A percentile compares a stretch with the other conserved stretches of the same genome.
phyloP scores from a whole-genome alignment of 768 basidiomycete species.

The Rubroboletus pulcherrimus region DNA sequence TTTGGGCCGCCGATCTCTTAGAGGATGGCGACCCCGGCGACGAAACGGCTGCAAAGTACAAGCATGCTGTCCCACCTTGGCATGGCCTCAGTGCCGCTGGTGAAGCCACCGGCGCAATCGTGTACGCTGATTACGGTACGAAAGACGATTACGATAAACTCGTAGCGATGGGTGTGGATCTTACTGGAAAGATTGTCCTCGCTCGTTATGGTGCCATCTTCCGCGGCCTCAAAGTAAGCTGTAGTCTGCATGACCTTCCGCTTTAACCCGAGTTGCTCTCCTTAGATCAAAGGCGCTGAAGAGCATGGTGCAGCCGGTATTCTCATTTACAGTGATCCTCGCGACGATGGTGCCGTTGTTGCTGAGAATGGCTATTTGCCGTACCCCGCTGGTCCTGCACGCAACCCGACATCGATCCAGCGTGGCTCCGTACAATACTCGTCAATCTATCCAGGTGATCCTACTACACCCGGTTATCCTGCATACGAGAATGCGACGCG shows the following conservation, averaged over 20 bases:
- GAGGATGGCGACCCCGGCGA: constrained; percentile 72
- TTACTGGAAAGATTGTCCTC: constrained; percentile 76
- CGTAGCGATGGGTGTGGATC: constrained; percentile 57
- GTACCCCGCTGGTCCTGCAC: constrained; percentile 78
- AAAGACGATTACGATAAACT: constrained; percentile 70
- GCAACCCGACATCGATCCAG: constrained; percentile 78
- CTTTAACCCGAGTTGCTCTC: constrained; percentile 5
- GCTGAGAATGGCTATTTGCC: constrained; percentile 69
- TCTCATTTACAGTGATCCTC: constrained; percentile 82
- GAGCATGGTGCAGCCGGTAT: constrained; percentile 76
- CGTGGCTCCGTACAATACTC: constrained; percentile 79
- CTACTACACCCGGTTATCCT: constrained; percentile 84
- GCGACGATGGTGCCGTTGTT: constrained; percentile 80
- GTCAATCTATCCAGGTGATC: constrained; percentile 66
- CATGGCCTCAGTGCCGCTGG: constrained; percentile 82
- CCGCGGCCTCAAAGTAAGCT: constrained; percentile 77
- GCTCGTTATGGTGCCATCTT: constrained; percentile 73
- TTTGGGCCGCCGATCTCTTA: constrained; percentile 70
- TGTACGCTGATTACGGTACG: constrained; percentile 80
- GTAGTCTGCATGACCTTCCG: background rate
- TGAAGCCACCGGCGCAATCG: constrained; percentile 60
- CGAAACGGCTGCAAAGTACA: constrained; percentile 63
- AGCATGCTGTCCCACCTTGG: constrained; percentile 72
- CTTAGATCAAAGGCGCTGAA: constrained; percentile 75
- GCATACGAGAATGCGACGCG: constrained; percentile 81